These are phyloP conservation scores for Oenanthe sinensis DNA, from an alignment of 129 eudicot species.

Conservation along the genomic window DNA sequence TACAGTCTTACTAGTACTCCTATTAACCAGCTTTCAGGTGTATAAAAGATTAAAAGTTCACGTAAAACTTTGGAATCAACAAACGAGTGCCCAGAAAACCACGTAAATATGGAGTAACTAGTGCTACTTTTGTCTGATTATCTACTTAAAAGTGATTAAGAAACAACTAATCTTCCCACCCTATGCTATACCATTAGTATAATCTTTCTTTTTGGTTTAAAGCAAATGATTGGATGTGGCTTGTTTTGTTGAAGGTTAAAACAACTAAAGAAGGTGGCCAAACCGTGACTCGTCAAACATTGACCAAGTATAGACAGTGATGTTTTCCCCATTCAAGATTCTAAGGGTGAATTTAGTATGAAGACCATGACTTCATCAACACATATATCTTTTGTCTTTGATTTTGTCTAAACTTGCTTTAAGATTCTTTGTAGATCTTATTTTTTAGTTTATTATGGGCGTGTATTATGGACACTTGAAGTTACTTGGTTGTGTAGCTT, in stretches of 20 bases:
- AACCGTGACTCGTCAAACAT: constrained; percentile 6
- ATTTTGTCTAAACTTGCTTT: background rate
- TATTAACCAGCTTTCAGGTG: constrained; percentile 5
- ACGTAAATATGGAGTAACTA: background rate
- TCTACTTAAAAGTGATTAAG: background rate
- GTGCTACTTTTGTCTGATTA: background rate
- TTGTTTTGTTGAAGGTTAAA: background rate
- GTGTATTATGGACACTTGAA: background rate
- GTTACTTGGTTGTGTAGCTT: background rate
- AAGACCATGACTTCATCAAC: constrained; percentile 9
- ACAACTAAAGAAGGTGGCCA: background rate
- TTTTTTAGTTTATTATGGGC: background rate
- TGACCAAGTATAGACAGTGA: constrained; percentile 12
- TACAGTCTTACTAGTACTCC: background rate
- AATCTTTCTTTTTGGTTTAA: background rate
- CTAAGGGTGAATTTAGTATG: background rate
- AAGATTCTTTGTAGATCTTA: background rate
- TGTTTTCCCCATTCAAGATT: constrained; percentile 4
- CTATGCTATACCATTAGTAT: background rate
- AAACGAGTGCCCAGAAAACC: constrained; percentile 6
- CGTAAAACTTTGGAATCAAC: background rate
- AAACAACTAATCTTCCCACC: background rate
- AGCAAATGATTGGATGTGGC: constrained; percentile 4
- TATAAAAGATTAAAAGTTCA: background rate
- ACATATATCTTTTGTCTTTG: background rate